phyloP scores from a whole-genome alignment of 805 yeast genomes.

The Ogataea corticis region DNA sequence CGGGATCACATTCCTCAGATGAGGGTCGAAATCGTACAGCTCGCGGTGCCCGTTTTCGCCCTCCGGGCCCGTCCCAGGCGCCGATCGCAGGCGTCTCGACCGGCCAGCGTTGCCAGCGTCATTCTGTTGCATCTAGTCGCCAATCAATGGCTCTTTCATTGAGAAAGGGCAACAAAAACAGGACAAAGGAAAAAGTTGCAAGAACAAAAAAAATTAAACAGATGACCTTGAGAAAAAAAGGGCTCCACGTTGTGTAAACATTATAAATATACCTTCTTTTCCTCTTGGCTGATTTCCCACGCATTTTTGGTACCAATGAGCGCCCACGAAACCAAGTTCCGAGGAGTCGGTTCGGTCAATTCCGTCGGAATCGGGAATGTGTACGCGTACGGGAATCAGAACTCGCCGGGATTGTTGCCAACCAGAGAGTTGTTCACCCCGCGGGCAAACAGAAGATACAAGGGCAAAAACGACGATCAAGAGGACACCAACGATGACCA shows the following conservation, averaged over 20 bases:
- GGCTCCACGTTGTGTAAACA: background rate
- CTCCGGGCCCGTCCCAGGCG: background rate
- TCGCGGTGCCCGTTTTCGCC: slow-evolving; percentile 15
- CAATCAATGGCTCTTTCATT: no score
- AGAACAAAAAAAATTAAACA: background rate
- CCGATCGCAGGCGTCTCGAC: slow-evolving; percentile 14
- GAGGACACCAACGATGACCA: background rate
- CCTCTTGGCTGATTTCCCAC: slow-evolving; percentile 1
- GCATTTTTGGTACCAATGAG: background rate
- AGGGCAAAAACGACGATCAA: background rate
- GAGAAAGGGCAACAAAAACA: background rate
- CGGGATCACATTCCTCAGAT: slow-evolving; percentile 25
- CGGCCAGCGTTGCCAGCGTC: background rate
- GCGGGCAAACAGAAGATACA: background rate
- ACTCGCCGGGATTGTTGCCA: background rate
- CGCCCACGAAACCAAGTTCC: slow-evolving; percentile 12
- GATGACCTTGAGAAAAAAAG: background rate
- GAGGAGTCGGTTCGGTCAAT: slow-evolving; percentile 15
- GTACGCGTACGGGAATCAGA: background rate
- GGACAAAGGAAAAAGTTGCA: background rate
- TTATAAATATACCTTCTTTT: background rate
- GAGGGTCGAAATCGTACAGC: slow-evolving; percentile 39
- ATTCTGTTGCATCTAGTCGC: background rate
- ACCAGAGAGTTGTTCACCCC: background rate
- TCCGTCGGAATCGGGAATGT: slow-evolving; percentile 16